These are phyloP conservation scores for Trifolium repens DNA, from an alignment of 306 rosid genomes.

Conservation along the genomic window DNA sequence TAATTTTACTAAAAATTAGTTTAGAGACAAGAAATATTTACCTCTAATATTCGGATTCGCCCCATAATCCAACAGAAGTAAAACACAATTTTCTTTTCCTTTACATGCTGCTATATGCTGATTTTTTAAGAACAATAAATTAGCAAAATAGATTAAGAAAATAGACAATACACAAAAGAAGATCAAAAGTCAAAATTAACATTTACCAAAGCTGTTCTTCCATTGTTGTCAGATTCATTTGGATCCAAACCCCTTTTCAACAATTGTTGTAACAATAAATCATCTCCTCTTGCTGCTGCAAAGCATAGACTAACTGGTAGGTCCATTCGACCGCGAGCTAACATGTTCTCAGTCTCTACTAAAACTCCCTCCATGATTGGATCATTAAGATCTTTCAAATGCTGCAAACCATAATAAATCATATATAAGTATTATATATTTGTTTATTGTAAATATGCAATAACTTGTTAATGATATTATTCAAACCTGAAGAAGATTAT, in stretches of 20 bases:
- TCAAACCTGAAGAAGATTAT: constrained; percentile 89
- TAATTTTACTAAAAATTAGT: not conserved
- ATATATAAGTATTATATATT: not conserved
- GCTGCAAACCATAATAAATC: constrained; percentile 50
- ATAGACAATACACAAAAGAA: not conserved
- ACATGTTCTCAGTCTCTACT: constrained; percentile 82
- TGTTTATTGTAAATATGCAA: not conserved
- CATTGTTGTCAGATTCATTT: constrained; percentile 78
- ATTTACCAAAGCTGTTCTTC: constrained; percentile 85
- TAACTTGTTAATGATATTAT: constrained; percentile 18
- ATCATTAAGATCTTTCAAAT: constrained; percentile 69
- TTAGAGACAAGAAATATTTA: constrained; percentile 40
- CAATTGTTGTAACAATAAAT: constrained; percentile 73
- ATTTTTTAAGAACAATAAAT: constrained; percentile 36
- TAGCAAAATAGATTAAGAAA: constrained; percentile 10
- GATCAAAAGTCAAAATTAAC: constrained; percentile 8
- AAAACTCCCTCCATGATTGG: constrained; percentile 86
- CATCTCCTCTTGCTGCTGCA: constrained; percentile 84
- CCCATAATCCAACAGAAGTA: constrained; percentile 69
- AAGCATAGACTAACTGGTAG: constrained; percentile 85
- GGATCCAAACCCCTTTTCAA: constrained; percentile 76
- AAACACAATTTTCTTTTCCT: constrained; percentile 76
- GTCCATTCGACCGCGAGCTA: constrained; percentile 84
- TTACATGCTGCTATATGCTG: constrained; percentile 81
- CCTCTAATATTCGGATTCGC: constrained; percentile 85